A percentile compares a stretch with the other conserved stretches of the same genome.
These are phyloP conservation scores for Aspergillus steynii DNA, from an alignment of 495 filamentous ascomycete genomes.

Conservation along the genomic window DNA sequence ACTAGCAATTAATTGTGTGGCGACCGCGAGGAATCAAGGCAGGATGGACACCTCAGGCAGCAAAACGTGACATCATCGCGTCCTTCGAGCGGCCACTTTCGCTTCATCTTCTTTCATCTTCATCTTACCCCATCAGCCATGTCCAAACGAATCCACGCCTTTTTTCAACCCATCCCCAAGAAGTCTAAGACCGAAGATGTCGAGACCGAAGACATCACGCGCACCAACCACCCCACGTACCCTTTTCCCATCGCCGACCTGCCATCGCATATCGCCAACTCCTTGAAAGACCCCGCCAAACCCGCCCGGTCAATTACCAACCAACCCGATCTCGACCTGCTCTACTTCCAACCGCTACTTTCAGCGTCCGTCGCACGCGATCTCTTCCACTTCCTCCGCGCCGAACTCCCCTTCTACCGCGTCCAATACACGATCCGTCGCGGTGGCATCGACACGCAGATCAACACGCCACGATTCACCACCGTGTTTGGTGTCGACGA, in stretches of 20 bases:
- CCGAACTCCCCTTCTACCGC: conserved; percentile 68
- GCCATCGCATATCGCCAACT: conserved; percentile 39
- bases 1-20: too few relatives aligned
- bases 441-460: conserved; percentile 52
- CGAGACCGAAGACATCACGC: conserved; percentile 4
- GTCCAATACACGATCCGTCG: conserved; percentile 70
- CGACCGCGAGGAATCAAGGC: background rate
- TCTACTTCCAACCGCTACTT: conserved; percentile 70
- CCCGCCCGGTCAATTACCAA: conserved; percentile 48
- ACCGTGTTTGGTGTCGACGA: conserved; percentile 73
- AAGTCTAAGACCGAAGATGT: conserved; percentile 4
- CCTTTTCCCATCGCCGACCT: conserved; percentile 62
- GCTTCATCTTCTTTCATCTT: background rate
- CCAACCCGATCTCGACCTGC: conserved; percentile 63
- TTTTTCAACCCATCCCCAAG: conserved; percentile 4
- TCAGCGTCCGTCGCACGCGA: conserved; percentile 47
- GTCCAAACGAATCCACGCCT: conserved; percentile 10
- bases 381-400: conserved; percentile 65
- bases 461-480: conserved; percentile 69
- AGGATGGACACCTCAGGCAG: background rate
- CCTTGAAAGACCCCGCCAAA: conserved; percentile 23
- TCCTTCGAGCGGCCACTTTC: too few relatives aligned
- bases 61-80: background rate
- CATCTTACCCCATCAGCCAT: background rate
- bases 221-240: conserved; percentile 54